A percentile compares a stretch with the other conserved stretches of the same genome.
Conservation (phyloP, 371 early-diverging fungal species). For the Actinomortierella wolfii region DNA sequence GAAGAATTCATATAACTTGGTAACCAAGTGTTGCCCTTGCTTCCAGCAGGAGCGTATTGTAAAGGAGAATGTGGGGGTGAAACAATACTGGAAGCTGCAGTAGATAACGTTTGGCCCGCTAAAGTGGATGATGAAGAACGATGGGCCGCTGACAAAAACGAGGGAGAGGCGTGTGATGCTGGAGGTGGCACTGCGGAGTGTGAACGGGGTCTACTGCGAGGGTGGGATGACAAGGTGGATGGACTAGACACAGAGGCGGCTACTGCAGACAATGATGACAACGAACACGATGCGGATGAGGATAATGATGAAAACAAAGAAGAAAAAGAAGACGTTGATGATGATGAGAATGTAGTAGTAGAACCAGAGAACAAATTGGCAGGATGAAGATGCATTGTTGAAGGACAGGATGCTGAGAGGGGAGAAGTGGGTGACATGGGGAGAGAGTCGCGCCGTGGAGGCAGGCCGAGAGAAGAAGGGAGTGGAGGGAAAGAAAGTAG, state of each 20-base stretch:
- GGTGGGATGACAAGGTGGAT: background rate
- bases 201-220: background rate
- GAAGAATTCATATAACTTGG: too few relatives aligned
- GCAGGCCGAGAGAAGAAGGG: too few relatives aligned
- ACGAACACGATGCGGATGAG: conserved; percentile 2
- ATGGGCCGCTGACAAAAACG: background rate
- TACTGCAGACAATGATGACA: background rate
- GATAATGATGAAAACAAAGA: conserved; percentile 1
- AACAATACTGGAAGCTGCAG: background rate
- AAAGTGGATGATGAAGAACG: background rate
- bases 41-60: background rate
- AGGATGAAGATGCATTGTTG: too few relatives aligned
- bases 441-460: too few relatives aligned
- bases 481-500: too few relatives aligned
- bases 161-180: background rate
- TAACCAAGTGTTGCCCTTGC: too few relatives aligned
- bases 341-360: too few relatives aligned
- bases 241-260: background rate
- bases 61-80: background rate
- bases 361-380: too few relatives aligned
- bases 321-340: too few relatives aligned
- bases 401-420: too few relatives aligned
- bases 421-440: too few relatives aligned
- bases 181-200: background rate
- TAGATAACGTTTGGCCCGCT: background rate